Base-by-base conservation (phyloP, 495 filamentous ascomycete genomes). In the Penicillium coffeae region DNA sequence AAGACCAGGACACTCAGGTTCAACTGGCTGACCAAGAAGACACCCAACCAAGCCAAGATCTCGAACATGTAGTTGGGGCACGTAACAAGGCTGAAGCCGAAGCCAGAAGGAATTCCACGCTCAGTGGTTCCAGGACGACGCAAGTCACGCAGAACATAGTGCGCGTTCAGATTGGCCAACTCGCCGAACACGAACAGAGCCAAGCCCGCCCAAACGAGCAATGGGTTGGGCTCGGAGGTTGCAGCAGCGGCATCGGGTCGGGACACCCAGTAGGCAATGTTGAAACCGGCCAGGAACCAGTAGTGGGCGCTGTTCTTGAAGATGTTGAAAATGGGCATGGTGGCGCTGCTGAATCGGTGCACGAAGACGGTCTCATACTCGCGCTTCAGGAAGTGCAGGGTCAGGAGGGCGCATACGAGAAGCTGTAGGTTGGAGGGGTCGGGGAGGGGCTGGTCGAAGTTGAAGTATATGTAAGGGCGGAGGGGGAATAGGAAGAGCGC, bases 61-160 rank as follows among this genome's bases (percentile, higher is more conserved):
- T 98, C 93, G 60, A 95, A 98, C 71, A 91, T 79, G 71, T 98
- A 98, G 75, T 98, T 98, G 18, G 93, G 93, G 77, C 90, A 94
- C 10, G 93, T 98, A 34, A 97, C 93, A 33, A 80, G 58, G 59
- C 70, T 73, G 71, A 96, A 96, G n/a, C 90, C 89, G 47, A 89
- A 81, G 15, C 92, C 92, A 33, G 73, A 70, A 0, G 93, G 93
- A 61, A 98, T 95, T 50, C 88, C 90, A 14, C 90, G 73, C 54
- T 94, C 87, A 5, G 83, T 95, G 47, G 84, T 85, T 40, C 90
- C 90, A n/a, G 77, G 76, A 32, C 81, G 81, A 3, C 93, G 85
- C 22, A 98, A 79, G 38, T 76, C 71, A 19, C 86, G 79, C 16
- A 98, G 75, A 2, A 84, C 79, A 51, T 87, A 65, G 64, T 98